Evolutionary conservation across 345 rosid species (phyloP).

Genomic region (Anacardium occidentale): DNA sequence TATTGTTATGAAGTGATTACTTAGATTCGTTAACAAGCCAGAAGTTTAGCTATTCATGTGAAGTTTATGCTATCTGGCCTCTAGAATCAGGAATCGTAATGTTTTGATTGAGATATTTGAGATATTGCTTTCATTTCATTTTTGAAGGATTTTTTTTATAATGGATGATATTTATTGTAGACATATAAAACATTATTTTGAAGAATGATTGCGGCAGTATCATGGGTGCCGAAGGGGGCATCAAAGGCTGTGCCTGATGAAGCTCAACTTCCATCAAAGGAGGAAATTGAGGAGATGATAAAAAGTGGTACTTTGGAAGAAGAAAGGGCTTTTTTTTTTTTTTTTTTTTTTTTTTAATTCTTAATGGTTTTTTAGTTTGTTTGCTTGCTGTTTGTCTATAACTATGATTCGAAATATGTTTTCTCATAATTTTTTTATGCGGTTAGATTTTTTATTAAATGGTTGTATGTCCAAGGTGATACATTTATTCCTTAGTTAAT

Average conservation of each 20-base stretch:
- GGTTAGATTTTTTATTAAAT: no score
- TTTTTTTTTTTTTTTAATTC: not conserved
- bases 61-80: no score
- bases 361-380: not conserved
- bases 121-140: not conserved
- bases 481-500: no score
- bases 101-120: no score
- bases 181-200: not conserved
- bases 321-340: constrained; percentile 28
- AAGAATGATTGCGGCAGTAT: constrained; percentile 73
- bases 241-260: constrained; percentile 59
- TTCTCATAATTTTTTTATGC: no score
- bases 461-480: no score
- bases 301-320: constrained; percentile 44
- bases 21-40: no score
- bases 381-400: not conserved
- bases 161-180: not conserved
- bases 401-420: not conserved
- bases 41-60: no score
- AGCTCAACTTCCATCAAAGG: constrained; percentile 79
- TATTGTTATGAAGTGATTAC: no score
- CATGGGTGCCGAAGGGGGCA: constrained; percentile 95
- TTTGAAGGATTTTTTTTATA: not conserved
- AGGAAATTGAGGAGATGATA: constrained; percentile 76
- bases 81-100: no score